phyloP scores from a whole-genome alignment of 495 filamentous ascomycete genomes.

The Xylaria sp. region DNA sequence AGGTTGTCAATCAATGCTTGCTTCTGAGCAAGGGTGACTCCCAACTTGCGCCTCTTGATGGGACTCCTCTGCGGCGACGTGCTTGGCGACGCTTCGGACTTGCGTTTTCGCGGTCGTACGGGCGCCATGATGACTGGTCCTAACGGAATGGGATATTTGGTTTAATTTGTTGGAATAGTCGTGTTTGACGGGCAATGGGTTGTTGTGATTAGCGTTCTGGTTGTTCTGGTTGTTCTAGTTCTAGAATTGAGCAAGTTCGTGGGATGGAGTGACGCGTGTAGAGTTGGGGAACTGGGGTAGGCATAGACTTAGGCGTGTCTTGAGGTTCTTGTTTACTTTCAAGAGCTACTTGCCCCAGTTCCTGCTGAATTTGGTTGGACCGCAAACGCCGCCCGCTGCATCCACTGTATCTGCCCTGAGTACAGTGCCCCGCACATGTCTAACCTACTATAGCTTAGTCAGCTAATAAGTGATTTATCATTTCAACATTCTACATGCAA shows the following conservation, averaged over 20 bases:
- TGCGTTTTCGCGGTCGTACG: constrained; percentile 62
- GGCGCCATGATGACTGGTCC: constrained; percentile 57
- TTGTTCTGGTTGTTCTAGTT: background rate
- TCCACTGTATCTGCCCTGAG: constrained; percentile 3
- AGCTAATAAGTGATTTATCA: background rate
- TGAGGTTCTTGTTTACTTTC: constrained; percentile 27
- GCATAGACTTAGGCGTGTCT: constrained; percentile 12
- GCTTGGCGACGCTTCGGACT: constrained; percentile 58
- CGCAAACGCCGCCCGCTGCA: background rate
- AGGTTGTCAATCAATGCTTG: constrained; percentile 91
- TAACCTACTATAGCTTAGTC: background rate
- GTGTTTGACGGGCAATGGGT: background rate
- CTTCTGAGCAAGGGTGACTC: constrained; percentile 80
- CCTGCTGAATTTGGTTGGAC: background rate
- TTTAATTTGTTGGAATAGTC: constrained; percentile 5
- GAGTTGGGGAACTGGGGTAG: background rate
- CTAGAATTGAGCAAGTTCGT: background rate
- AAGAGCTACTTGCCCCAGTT: constrained; percentile 18
- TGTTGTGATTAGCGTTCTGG: background rate
- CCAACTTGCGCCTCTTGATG: constrained; percentile 62
- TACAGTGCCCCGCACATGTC: background rate
- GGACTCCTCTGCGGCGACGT: constrained; percentile 60
- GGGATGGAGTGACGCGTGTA: constrained; percentile 10
- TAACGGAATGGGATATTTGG: constrained; percentile 25
- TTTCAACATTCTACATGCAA: too few species aligned